Conservation (phyloP, 1,284 basidiomycete species). For the Fistulinella cinereoalba region DNA sequence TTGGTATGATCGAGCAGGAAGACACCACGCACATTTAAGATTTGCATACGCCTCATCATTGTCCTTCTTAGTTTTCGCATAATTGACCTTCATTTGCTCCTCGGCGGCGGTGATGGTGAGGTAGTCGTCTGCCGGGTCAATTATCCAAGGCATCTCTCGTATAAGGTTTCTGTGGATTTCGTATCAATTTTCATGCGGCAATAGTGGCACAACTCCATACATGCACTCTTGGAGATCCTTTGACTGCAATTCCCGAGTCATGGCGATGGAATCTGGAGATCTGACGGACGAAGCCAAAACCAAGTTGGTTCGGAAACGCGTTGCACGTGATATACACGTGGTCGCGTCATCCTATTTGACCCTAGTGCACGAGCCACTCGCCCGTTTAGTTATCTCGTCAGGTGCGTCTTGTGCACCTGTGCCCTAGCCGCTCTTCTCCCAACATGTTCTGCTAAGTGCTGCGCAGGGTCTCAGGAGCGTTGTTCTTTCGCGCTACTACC, state of each 20-base stretch:
- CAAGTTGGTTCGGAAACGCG: no score
- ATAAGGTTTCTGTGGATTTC: conserved; percentile 53
- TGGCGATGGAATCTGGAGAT: no score
- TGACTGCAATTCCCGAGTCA: conserved; percentile 31
- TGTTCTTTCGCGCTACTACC: no score
- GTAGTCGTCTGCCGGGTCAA: conserved; percentile 74
- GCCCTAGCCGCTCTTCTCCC: no score
- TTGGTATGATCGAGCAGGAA: neutral
- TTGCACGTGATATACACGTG: conserved; percentile 15
- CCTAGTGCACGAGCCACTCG: no score
- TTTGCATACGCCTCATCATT: conserved; percentile 60
- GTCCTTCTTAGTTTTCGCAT: conserved; percentile 57
- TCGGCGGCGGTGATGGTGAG: conserved; percentile 68
- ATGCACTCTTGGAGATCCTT: conserved; percentile 38
- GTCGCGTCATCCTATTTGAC: neutral
- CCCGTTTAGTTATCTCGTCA: no score
- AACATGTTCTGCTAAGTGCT: no score
- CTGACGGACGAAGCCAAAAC: no score
- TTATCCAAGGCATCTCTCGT: conserved; percentile 61
- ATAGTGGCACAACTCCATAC: conserved; percentile 10
- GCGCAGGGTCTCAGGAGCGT: no score
- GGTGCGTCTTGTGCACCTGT: no score
- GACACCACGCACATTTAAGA: conserved; percentile 48
- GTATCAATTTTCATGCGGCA: neutral
- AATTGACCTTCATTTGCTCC: conserved; percentile 57